Base-by-base conservation (phyloP, 2,329 filamentous ascomycete species). In the Penicillium decumbens region DNA sequence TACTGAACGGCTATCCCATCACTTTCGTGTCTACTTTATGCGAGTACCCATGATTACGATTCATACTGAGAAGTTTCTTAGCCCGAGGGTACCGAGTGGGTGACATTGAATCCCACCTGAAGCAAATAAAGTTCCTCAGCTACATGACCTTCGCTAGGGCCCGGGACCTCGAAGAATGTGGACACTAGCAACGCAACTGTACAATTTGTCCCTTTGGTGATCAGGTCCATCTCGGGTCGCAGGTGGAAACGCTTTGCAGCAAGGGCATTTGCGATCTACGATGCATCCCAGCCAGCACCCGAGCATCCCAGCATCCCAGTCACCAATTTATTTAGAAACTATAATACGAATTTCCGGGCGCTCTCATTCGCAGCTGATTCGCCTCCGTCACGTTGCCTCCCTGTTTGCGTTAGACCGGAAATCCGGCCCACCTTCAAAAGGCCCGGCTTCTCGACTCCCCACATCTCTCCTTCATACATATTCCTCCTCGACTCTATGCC, bases 401-500 rank as follows among this genome's bases (percentile, higher is more conserved):
- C 67, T 65, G 57, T 59, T 68, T 65, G 67, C 60, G 67, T 70
- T 70, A 69, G 67, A 60, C 57, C 54, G 56, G 59, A 57, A 58
- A 56, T 48, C 53, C 54, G 64, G 65, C 66, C 63, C 65, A 67
- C 67, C 66, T 70, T 71, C 67, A 72, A 71, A 72, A 71, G 64
- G 67, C 64, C 60, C 51, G 63, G 60, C 55, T 62, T n/a, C 41
- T 49, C 38, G 38, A 40, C 38, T 62, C 64, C 59, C 60, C 57
- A 60, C 56, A 55, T 56, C 57, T 59, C 57, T 47, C 28, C 27
- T 49, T 41, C 33, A 49, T 41, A 45, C 47, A 49, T 38, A 54
- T 50, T 57, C 54, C 59, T 51, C 56, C 55, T 58, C 59, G 58
- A 56, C 60, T 60, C 65, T 57, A 64, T 63, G 56, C 56, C 59